These are phyloP conservation scores for Wakefieldia striispora DNA, from an alignment of 768 basidiomycete genomes.

Conservation along the genomic window DNA sequence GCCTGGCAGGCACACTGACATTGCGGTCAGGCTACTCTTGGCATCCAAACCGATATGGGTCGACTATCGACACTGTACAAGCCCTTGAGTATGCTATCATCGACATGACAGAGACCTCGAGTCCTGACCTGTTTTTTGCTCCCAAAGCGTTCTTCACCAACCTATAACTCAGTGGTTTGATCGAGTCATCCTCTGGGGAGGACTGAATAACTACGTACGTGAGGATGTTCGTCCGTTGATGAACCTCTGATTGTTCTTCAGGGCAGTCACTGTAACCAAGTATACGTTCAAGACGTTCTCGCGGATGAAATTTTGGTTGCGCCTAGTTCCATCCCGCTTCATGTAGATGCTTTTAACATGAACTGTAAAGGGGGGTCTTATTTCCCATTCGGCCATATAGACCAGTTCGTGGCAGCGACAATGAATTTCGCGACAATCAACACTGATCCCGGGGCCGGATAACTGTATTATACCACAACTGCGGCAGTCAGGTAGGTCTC, in stretches of 20 bases:
- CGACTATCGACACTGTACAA: too few species aligned
- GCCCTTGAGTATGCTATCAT: too few species aligned
- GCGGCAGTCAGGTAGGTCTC: too few species aligned
- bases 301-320: conserved; percentile 56
- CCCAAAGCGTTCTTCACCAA: too few species aligned
- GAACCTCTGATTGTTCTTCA: conserved; percentile 5
- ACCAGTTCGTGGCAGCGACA: conserved; percentile 6
- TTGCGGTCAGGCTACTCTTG: too few species aligned
- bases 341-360: background rate
- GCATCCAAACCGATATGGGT: too few species aligned
- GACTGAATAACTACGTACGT: conserved; percentile 18
- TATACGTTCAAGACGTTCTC: conserved; percentile 53
- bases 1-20: too few species aligned
- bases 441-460: conserved; percentile 26
- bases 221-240: background rate
- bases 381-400: conserved; percentile 28
- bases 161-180: too few species aligned
- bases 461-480: conserved; percentile 40
- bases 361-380: conserved; percentile 43
- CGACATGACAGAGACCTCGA: too few species aligned
- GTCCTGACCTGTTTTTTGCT: too few species aligned
- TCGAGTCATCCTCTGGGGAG: too few species aligned
- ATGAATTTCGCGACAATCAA: conserved; percentile 8
- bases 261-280: conserved; percentile 58
- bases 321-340: conserved; percentile 7